A percentile compares a stretch with the other conserved stretches of the same genome.
These are phyloP conservation scores for Escovopsis weberi DNA, from an alignment of 2,329 filamentous ascomycete genomes.

Conservation along the genomic window DNA sequence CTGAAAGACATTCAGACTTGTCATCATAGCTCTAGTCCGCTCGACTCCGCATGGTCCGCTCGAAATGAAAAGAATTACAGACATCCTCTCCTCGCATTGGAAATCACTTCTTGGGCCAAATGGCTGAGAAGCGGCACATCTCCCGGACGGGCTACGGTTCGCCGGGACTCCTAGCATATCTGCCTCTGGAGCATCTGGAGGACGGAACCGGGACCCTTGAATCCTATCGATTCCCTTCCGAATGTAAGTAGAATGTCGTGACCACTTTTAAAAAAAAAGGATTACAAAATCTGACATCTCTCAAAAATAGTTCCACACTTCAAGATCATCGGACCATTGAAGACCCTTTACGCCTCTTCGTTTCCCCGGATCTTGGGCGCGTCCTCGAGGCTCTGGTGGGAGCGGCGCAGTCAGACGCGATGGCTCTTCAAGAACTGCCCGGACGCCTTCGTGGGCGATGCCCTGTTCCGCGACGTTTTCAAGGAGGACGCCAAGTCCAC, in stretches of 20 bases:
- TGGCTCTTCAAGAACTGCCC: slow-evolving; percentile 39
- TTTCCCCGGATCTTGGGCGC: slow-evolving; percentile 11
- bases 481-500: slow-evolving; percentile 22
- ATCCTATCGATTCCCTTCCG: slow-evolving; percentile 15
- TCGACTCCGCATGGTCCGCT: slow-evolving; percentile 6
- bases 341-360: slow-evolving; percentile 21
- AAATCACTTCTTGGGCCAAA: slow-evolving; percentile 19
- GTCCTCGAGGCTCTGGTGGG: slow-evolving; percentile 15
- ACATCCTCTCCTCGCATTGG: slow-evolving; percentile 13
- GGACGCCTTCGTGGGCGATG: slow-evolving; percentile 29
- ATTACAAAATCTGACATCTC: too few relatives aligned
- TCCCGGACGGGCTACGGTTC: slow-evolving; percentile 19
- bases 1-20: neutral
- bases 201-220: slow-evolving; percentile 15
- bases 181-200: slow-evolving; percentile 11
- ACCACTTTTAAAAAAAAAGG: too few relatives aligned
- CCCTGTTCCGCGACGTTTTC: slow-evolving; percentile 17
- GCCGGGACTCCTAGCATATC: slow-evolving; percentile 19
- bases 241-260: slow-evolving; percentile 4
- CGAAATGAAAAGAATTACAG: slow-evolving; percentile 21
- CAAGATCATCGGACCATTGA: slow-evolving; percentile 16
- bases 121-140: slow-evolving; percentile 21
- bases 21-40: neutral
- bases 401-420: slow-evolving; percentile 24
- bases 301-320: slow-evolving; percentile 16